These are phyloP conservation scores for Chaetomium olivaceum DNA, from an alignment of 2,329 filamentous ascomycete genomes.

Conservation along the genomic window DNA sequence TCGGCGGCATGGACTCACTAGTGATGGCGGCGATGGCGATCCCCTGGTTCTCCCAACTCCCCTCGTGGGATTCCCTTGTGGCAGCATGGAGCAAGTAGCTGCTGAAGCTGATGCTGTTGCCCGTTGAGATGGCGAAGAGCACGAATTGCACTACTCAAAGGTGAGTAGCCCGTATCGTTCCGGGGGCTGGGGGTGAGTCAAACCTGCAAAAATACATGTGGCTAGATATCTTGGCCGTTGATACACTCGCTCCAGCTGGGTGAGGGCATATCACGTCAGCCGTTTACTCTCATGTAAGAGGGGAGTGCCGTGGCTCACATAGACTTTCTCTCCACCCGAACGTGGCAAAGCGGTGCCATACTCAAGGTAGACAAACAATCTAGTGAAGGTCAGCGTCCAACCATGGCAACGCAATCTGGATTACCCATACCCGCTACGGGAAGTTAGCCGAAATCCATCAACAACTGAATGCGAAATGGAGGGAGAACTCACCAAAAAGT, in stretches of 20 bases:
- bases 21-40: conserved; percentile 40
- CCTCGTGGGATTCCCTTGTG: conserved; percentile 29
- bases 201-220: conserved; percentile 40
- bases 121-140: conserved; percentile 41
- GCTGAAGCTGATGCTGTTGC: conserved; percentile 39
- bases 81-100: conserved; percentile 38
- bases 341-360: conserved; percentile 51
- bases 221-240: conserved; percentile 39
- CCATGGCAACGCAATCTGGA: not conserved
- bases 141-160: conserved; percentile 38
- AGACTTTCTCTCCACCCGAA: conserved; percentile 44
- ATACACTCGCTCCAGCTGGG: conserved; percentile 38
- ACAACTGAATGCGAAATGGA: not conserved
- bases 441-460: conserved; percentile 2
- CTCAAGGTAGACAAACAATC: conserved; percentile 47
- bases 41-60: conserved; percentile 38
- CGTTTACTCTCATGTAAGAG: not conserved
- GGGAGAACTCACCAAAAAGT: conserved; percentile 45
- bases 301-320: conserved; percentile 39
- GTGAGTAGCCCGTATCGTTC: not conserved
- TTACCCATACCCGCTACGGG: conserved; percentile 29
- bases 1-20: conserved; percentile 8
- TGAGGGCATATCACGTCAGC: conserved; percentile 7
- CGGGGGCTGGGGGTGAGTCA: not conserved
- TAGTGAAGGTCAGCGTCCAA: conserved; percentile 15